Percentiles rank a stretch among this genome's conserved stretches.
Evolutionary conservation across 768 basidiomycete species (phyloP).

Genomic region (Trametes elegans): DNA sequence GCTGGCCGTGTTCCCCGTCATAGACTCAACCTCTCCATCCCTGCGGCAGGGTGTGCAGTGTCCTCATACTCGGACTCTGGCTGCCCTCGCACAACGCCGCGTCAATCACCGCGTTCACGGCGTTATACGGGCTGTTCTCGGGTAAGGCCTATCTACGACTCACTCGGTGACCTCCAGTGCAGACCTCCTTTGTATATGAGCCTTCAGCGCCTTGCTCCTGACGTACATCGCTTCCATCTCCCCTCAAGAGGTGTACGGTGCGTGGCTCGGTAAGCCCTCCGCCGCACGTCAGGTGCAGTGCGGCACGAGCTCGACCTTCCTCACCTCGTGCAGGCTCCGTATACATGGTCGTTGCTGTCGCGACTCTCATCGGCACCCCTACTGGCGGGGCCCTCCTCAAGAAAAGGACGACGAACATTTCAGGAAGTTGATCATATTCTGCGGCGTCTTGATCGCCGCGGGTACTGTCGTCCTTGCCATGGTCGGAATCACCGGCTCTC

Average conservation of each 20-base stretch:
- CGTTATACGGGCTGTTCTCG: conserved; percentile 32
- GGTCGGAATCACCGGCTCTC: conserved; percentile 1
- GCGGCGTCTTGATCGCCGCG: conserved; percentile 26
- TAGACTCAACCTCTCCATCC: conserved; percentile 31
- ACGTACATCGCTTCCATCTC: conserved; percentile 33
- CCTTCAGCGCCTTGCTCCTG: conserved; percentile 30
- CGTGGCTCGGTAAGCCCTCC: conserved; percentile 27
- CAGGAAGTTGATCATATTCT: conserved; percentile 31
- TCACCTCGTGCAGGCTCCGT: conserved; percentile 28
- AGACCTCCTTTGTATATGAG: conserved; percentile 14
- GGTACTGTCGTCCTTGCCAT: conserved; percentile 13
- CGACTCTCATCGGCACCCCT: conserved; percentile 32
- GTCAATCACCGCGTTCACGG: conserved; percentile 29
- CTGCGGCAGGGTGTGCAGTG: conserved; percentile 25
- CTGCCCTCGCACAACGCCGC: conserved; percentile 24
- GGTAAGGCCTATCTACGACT: conserved; percentile 17
- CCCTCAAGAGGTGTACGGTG: conserved; percentile 31
- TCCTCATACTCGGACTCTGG: conserved; percentile 31
- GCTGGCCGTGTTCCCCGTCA: background rate
- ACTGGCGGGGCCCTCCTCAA: conserved; percentile 33
- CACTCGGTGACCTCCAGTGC: background rate
- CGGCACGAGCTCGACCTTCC: background rate
- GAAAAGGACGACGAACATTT: conserved; percentile 25
- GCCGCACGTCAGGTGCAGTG: background rate
- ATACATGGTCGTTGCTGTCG: conserved; percentile 30